Evolutionary conservation across 2,329 filamentous ascomycete genomes (phyloP), one percentile per base, ranked within the genome.

Genomic region (Talaromyces rugulosus): DNA sequence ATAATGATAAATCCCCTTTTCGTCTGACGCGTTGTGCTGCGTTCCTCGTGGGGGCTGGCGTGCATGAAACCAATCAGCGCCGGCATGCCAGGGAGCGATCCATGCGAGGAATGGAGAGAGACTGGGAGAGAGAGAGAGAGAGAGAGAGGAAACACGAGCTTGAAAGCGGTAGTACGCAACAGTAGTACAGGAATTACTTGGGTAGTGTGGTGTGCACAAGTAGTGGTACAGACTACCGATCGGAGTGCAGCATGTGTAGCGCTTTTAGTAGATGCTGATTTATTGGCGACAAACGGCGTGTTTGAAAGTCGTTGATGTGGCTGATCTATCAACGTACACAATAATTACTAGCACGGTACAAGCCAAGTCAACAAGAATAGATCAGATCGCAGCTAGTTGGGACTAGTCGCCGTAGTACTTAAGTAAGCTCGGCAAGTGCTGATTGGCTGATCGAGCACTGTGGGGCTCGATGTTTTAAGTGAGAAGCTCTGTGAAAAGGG

Each of bases 31-130:
- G 47, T 52, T 52, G 40, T 58, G 56, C 23, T 47, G 11, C 40
- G 56, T 58, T 58, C 56, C 33, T 58, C 40, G 56, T 50, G 56
- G 56, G 56, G 56, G 56, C 56, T 58, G 56, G 27, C 30, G 14
- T 53, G 30, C 16, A 28, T 30, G 27, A 53, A 53, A 31, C 50
- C 50, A 18, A 16, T 14, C 4, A 53, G 44, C 18, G 1, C 8
- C n/a, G 42, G 44, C 44, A 47, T 47, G 44, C 42, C 42, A 23
- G 44, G 16, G 12, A 14, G n/a, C 40, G 40, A 18, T 44, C 40
- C n/a, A 27, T 27, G 44, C 44, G 18, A 34, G 33, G 47, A 55
- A 36, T 36, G 23, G 9, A 56, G 27, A 56, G 5, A 44, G 30
- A 18, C 28, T 23, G 23, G 11, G 40, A 47, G 18, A 55, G 33